Evolutionary conservation across 148 eudicot genomes (phyloP).

Genomic region (Cornus kousa): DNA sequence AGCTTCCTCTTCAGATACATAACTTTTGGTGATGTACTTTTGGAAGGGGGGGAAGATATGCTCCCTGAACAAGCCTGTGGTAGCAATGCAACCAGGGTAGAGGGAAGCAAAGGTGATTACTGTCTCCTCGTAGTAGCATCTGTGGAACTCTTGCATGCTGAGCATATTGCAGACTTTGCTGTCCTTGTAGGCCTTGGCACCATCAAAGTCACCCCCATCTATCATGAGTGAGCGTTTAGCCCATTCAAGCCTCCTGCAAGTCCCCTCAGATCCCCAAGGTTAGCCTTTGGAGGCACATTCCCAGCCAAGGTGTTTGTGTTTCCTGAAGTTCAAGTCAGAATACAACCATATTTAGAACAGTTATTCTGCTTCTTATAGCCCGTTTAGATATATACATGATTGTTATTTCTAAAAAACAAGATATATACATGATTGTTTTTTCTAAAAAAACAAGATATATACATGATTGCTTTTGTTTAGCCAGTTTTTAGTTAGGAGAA

Average conservation of each 20-base stretch:
- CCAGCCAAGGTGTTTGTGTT: slow-evolving; percentile 94
- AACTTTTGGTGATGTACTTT: slow-evolving; percentile 87
- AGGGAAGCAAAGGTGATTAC: slow-evolving; percentile 18
- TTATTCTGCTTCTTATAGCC: too few relatives aligned
- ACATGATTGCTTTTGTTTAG: too few relatives aligned
- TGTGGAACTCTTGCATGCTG: slow-evolving; percentile 91
- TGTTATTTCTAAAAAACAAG: too few relatives aligned
- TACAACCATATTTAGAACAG: background rate
- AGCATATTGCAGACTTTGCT: slow-evolving; percentile 99
- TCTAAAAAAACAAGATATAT: too few relatives aligned
- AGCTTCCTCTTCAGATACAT: slow-evolving; percentile 87
- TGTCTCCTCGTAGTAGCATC: slow-evolving; percentile 76
- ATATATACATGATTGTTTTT: too few relatives aligned
- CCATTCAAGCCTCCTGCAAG: slow-evolving; percentile 70
- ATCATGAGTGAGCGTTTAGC: slow-evolving; percentile 79
- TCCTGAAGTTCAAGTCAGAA: slow-evolving; percentile 33
- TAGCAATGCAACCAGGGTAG: too few relatives aligned
- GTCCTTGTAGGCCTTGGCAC: slow-evolving; percentile 95
- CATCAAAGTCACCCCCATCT: slow-evolving; percentile 89
- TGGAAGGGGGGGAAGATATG: slow-evolving; percentile 94
- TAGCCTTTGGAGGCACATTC: slow-evolving; percentile 93
- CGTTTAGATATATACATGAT: too few relatives aligned
- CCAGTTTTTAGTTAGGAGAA: too few relatives aligned
- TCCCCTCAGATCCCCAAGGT: slow-evolving; percentile 84
- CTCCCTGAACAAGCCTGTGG: background rate